Conservation (phyloP, 1,284 basidiomycete species). For the Ustilago bromivora region DNA sequence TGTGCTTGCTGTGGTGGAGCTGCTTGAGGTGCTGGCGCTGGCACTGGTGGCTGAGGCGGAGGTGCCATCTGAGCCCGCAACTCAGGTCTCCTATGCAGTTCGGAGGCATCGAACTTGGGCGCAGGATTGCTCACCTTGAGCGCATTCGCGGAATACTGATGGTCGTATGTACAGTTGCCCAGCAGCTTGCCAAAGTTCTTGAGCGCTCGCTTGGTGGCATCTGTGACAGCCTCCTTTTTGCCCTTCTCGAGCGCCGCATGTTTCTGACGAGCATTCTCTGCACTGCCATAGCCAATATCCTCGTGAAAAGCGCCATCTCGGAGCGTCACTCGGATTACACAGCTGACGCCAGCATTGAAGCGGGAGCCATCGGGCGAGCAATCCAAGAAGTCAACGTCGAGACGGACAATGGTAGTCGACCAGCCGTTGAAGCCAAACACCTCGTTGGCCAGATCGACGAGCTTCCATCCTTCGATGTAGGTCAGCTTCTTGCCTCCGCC, state of each 20-base stretch:
- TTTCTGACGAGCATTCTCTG: constrained; percentile 87
- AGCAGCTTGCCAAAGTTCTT: constrained; percentile 93
- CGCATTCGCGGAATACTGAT: constrained; percentile 84
- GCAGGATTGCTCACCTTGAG: constrained; percentile 73
- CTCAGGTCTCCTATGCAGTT: constrained; percentile 51
- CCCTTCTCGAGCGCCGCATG: constrained; percentile 92
- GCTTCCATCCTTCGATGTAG: constrained; percentile 96
- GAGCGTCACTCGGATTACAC: constrained; percentile 86
- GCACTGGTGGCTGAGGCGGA: constrained; percentile 18
- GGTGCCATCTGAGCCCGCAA: constrained; percentile 24
- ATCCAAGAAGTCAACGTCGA: constrained; percentile 76
- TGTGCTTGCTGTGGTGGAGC: neutral
- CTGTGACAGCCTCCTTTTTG: constrained; percentile 97
- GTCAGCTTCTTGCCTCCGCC: constrained; percentile 80
- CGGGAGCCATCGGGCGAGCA: constrained; percentile 75
- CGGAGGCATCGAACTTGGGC: constrained; percentile 53
- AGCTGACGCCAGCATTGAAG: constrained; percentile 81
- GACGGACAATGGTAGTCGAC: constrained; percentile 84
- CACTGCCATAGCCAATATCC: constrained; percentile 80
- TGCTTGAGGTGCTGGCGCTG: neutral
- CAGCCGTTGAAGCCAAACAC: constrained; percentile 99
- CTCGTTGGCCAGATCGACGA: constrained; percentile 82
- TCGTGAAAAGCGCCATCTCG: constrained; percentile 91
- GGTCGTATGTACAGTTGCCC: constrained; percentile 94
- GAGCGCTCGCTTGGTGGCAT: constrained; percentile 89